Percentiles rank a stretch among this genome's conserved stretches.
These are phyloP conservation scores for Xerocomellus amylosporus DNA, from an alignment of 768 basidiomycete species.

Conservation along the genomic window DNA sequence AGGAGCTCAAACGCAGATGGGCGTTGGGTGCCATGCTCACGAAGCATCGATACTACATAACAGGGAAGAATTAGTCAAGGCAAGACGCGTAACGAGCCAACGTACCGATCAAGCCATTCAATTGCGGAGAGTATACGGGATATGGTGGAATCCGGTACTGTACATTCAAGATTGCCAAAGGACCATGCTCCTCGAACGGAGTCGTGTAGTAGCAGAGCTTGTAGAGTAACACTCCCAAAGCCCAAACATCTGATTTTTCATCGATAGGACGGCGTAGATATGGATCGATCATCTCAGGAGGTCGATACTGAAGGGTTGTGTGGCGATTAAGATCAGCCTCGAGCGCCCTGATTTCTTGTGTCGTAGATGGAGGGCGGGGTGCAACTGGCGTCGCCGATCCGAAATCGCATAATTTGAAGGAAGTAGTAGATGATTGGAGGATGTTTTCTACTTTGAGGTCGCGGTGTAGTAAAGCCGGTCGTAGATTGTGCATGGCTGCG, in stretches of 20 bases:
- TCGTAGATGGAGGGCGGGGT: slow-evolving; percentile 65
- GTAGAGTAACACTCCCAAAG: slow-evolving; percentile 92
- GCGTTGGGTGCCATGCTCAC: slow-evolving; percentile 83
- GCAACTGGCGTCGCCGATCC: slow-evolving; percentile 84
- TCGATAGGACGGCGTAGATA: slow-evolving; percentile 80
- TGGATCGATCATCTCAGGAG: slow-evolving; percentile 98
- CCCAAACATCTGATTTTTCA: slow-evolving; percentile 98
- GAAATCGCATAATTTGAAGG: slow-evolving; percentile 97
- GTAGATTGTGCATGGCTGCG: slow-evolving; percentile 92
- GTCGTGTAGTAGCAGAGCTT: slow-evolving; percentile 99
- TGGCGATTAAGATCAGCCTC: slow-evolving; percentile 92
- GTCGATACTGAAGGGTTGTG: slow-evolving; percentile 95
- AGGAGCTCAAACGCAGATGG: slow-evolving; percentile 89
- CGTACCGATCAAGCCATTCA: slow-evolving; percentile 81
- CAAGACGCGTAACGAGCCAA: slow-evolving; percentile 16
- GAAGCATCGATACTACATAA: slow-evolving; percentile 79
- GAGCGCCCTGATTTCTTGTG: slow-evolving; percentile 80
- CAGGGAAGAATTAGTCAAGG: slow-evolving; percentile 10
- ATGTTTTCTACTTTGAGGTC: slow-evolving; percentile 99
- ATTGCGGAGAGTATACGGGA: slow-evolving; percentile 78
- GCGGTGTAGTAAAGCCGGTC: slow-evolving; percentile 88
- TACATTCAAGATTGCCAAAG: slow-evolving; percentile 93
- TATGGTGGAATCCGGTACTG: slow-evolving; percentile 91
- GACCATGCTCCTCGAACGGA: slow-evolving; percentile 97
- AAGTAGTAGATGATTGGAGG: slow-evolving; percentile 77